These are phyloP conservation scores for Picochlorum sp. DNA, from an alignment of 139 green algal genomes.

Conservation along the genomic window DNA sequence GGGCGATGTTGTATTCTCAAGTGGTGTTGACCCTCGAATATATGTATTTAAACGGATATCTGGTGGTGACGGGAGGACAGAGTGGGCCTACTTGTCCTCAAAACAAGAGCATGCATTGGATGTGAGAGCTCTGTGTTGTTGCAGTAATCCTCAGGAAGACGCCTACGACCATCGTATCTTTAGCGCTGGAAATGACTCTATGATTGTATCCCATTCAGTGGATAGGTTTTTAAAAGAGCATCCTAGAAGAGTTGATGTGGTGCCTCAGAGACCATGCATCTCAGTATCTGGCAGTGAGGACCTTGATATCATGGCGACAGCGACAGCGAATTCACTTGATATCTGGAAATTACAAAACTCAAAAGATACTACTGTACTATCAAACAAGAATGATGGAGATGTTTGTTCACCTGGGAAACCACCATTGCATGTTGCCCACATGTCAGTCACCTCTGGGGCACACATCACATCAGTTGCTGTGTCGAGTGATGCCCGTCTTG, in stretches of 20 bases:
- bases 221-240: slow-evolving; percentile 45
- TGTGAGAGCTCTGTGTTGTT: slow-evolving; percentile 51
- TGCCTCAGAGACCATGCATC: slow-evolving; percentile 14
- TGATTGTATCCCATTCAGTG: slow-evolving; percentile 54
- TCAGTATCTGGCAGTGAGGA: not conserved
- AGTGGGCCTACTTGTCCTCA: slow-evolving; percentile 65
- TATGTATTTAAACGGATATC: slow-evolving; percentile 38
- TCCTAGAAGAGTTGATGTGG: slow-evolving; percentile 35
- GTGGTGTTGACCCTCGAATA: slow-evolving; percentile 71
- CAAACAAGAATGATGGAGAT: not conserved
- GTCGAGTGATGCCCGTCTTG: slow-evolving; percentile 45
- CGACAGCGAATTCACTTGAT: slow-evolving; percentile 38
- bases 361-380: not conserved
- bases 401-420: not conserved
- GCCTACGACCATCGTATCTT: slow-evolving; percentile 33
- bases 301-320: slow-evolving; percentile 25
- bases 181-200: slow-evolving; percentile 67
- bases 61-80: slow-evolving; percentile 7
- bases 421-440: not conserved
- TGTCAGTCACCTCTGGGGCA: not conserved
- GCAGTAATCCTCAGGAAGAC: too few species aligned
- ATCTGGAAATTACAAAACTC: slow-evolving; percentile 47
- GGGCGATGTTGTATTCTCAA: slow-evolving; percentile 67
- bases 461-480: slow-evolving; percentile 19
- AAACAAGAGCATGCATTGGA: slow-evolving; percentile 84